Evolutionary conservation across 163 green algal genomes (phyloP), one percentile per base, ranked within the genome.

Genomic region (Prototheca wickerhamii): DNA sequence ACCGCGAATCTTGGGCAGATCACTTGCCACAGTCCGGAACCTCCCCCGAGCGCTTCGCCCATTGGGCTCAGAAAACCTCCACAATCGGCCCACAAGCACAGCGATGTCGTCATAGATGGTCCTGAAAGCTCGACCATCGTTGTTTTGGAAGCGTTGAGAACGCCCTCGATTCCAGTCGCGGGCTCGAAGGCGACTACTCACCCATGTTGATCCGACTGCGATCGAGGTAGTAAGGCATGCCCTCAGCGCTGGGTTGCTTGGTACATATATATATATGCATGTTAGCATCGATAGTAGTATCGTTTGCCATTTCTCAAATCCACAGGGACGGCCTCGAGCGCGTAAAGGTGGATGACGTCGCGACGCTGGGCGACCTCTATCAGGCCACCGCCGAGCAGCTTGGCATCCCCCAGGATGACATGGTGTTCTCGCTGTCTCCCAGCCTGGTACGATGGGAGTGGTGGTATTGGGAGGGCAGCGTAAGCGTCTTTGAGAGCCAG

Each of bases 311-410:
- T 28, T 31, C 49, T 32, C 26, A 10, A 29, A 32, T 25, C 2
- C 46, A 34, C 71, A 84, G 81, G 33, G 86, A 92, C 65, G 86
- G 86, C 31, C 69, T 91, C 49, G 86, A 92, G 66, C 79, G 84
- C 30, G 63, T 93, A 23, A 30, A 87, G 60, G 64, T 96, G 40
- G 25, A 68, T 3, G 79, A 90, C 56, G 58, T 35, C 15, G 80
- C 76, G 33, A 92, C 67, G 0, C 59, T 96, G 17, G 61, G 35
- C 2, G 68, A 70, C 8, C 71, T 96, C 5, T 75, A 77, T 30
- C 31, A 75, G 26, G 67, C 77, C 10, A 87, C 95, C 49, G 63
- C 75, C 44, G 51, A 75, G n/a, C 72, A 85, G 65, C 77, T 95
- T 33, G 70, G 65, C 23, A 78, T 96, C 26, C 86, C 90, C 4